Evolutionary conservation across 352 stramenopile genomes (phyloP).

Genomic region (Globisporangium splendens): DNA sequence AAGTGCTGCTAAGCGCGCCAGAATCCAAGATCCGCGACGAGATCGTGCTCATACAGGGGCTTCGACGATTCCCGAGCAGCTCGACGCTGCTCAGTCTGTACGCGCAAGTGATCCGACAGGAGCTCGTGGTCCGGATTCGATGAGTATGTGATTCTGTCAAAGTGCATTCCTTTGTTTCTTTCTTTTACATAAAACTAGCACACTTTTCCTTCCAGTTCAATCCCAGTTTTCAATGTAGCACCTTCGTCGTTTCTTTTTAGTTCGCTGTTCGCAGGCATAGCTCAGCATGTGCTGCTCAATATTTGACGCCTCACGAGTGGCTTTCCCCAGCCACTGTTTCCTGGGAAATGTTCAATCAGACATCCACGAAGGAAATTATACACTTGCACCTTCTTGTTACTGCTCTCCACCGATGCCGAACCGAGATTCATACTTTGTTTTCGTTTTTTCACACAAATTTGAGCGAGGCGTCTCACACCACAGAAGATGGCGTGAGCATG

Average conservation of each 20-base stretch:
- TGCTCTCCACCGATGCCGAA: too few relatives aligned
- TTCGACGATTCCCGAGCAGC: constrained; percentile 47
- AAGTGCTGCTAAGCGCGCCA: constrained; percentile 22
- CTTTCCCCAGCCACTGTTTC: too few relatives aligned
- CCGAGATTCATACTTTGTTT: background rate
- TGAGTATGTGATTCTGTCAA: background rate
- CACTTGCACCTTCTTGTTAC: too few relatives aligned
- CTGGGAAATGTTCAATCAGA: too few relatives aligned
- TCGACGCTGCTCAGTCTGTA: constrained; percentile 44
- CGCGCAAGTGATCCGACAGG: constrained; percentile 38
- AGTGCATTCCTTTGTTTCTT: constrained; percentile 8
- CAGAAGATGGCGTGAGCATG: constrained; percentile 46
- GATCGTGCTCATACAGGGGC: constrained; percentile 58
- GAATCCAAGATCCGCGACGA: constrained; percentile 48
- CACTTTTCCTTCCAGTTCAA: constrained; percentile 9
- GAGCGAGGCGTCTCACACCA: constrained; percentile 34
- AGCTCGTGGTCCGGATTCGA: constrained; percentile 22
- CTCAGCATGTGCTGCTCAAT: too few relatives aligned
- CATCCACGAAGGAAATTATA: too few relatives aligned
- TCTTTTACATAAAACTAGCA: constrained; percentile 15
- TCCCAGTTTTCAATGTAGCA: background rate
- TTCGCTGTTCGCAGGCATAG: background rate
- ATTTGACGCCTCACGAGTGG: too few relatives aligned
- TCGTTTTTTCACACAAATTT: constrained; percentile 2
- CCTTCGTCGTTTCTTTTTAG: background rate